Conservation (phyloP, 352 stramenopile species). For the Sclerospora graminicola region DNA sequence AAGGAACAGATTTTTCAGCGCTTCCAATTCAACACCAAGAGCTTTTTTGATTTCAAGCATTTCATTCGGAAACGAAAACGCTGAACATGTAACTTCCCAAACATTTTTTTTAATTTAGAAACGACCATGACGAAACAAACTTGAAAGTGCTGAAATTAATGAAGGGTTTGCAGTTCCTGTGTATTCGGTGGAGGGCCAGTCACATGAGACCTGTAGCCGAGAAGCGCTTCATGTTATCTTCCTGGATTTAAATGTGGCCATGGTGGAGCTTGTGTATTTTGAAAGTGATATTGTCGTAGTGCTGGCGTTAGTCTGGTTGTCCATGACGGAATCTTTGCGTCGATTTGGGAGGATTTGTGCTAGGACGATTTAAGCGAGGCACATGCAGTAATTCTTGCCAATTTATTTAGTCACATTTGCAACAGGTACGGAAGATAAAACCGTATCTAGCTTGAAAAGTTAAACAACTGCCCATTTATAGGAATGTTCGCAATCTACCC, state of each 20-base stretch:
- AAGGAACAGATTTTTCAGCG: slow-evolving; percentile 9
- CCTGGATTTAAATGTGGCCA: slow-evolving; percentile 30
- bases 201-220: slow-evolving; percentile 39
- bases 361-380: slow-evolving; percentile 18
- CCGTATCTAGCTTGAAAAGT: slow-evolving; percentile 47
- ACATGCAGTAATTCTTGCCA: slow-evolving; percentile 32
- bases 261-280: slow-evolving; percentile 79
- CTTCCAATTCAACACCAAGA: neutral
- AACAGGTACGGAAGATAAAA: slow-evolving; percentile 59
- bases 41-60: neutral
- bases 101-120: too few relatives aligned
- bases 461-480: too few relatives aligned
- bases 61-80: slow-evolving; percentile 1
- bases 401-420: slow-evolving; percentile 56
- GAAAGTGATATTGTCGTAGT: slow-evolving; percentile 45
- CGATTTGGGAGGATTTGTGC: too few relatives aligned
- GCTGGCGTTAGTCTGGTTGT: slow-evolving; percentile 32
- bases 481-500: slow-evolving; percentile 13
- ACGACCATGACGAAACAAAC: slow-evolving; percentile 2
- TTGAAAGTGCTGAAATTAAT: slow-evolving; percentile 5
- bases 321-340: slow-evolving; percentile 43
- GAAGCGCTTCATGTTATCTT: slow-evolving; percentile 44
- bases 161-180: slow-evolving; percentile 11
- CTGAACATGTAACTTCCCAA: neutral
- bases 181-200: slow-evolving; percentile 21